Evolutionary conservation across 2,329 filamentous ascomycete genomes (phyloP).

Genomic region (Karstenula rhodostoma): DNA sequence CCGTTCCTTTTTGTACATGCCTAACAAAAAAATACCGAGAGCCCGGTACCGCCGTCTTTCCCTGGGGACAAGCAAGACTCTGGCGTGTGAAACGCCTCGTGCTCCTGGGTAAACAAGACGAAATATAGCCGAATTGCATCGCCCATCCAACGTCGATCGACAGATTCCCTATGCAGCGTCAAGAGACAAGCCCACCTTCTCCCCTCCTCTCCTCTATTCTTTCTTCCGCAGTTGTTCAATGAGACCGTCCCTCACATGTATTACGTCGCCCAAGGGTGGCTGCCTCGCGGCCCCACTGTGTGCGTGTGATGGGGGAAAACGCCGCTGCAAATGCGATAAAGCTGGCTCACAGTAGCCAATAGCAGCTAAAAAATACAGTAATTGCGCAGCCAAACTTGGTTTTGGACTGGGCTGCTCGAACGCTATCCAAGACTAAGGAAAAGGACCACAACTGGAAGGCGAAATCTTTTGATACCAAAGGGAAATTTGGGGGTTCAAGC

Average conservation of each 20-base stretch:
- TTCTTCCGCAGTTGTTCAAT: slow-evolving; percentile 28
- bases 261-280: slow-evolving; percentile 8
- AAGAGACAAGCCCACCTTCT: slow-evolving; percentile 3
- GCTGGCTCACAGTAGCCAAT: slow-evolving; percentile 29
- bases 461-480: slow-evolving; percentile 29
- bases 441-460: slow-evolving; percentile 30
- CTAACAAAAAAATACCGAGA: neutral
- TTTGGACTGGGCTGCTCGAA: slow-evolving; percentile 36
- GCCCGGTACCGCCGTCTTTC: neutral
- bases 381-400: slow-evolving; percentile 26
- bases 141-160: slow-evolving; percentile 13
- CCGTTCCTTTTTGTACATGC: slow-evolving; percentile 32
- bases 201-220: slow-evolving; percentile 20
- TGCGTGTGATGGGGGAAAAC: slow-evolving; percentile 29
- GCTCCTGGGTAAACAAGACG: slow-evolving; percentile 15
- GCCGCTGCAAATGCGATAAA: slow-evolving; percentile 47
- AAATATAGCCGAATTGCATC: slow-evolving; percentile 2
- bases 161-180: slow-evolving; percentile 4
- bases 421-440: slow-evolving; percentile 41
- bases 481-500: slow-evolving; percentile 31
- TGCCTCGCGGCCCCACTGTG: slow-evolving; percentile 17
- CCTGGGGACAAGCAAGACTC: neutral
- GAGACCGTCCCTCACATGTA: slow-evolving; percentile 11
- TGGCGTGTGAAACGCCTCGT: slow-evolving; percentile 13
- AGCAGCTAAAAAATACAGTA: slow-evolving; percentile 43